Percentiles rank a stretch among this genome's conserved stretches.
These are phyloP conservation scores for Mrakia blollopis DNA, from an alignment of 768 basidiomycete genomes.

Conservation along the genomic window DNA sequence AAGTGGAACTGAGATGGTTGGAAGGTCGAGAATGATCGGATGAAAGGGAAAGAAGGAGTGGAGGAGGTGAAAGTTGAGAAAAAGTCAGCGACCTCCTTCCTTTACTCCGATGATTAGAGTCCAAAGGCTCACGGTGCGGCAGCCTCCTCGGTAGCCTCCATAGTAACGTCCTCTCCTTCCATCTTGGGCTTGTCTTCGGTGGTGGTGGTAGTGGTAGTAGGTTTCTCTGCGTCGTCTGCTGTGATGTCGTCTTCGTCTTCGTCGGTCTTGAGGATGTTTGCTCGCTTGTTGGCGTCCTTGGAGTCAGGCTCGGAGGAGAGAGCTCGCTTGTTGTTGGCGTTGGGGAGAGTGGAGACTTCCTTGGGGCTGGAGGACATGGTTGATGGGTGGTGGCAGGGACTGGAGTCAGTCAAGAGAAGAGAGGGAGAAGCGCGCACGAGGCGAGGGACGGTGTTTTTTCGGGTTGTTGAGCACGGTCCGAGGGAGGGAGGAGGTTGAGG, in stretches of 20 bases:
- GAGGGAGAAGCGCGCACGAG: neutral
- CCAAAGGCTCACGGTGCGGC: neutral
- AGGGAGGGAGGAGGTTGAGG: neutral
- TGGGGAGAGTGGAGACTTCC: slow-evolving; percentile 35
- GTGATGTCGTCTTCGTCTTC: slow-evolving; percentile 30
- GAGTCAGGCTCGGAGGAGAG: slow-evolving; percentile 25
- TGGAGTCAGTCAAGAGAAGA: neutral
- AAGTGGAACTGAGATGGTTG: neutral
- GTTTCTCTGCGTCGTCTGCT: slow-evolving; percentile 25
- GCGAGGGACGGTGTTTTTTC: neutral
- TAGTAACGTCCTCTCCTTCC: slow-evolving; percentile 26
- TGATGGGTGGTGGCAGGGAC: neutral
- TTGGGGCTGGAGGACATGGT: slow-evolving; percentile 7
- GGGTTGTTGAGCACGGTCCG: neutral
- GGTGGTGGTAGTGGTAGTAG: slow-evolving; percentile 2
- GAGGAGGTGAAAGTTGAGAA: neutral
- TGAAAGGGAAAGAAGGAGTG: neutral
- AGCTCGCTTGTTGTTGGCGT: slow-evolving; percentile 34
- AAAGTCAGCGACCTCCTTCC: neutral
- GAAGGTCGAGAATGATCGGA: neutral
- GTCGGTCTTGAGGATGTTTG: slow-evolving; percentile 1
- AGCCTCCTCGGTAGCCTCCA: slow-evolving; percentile 21
- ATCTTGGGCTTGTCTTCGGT: slow-evolving; percentile 16
- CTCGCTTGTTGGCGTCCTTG: slow-evolving; percentile 24
- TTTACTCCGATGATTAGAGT: neutral